Percentiles rank a stretch among this genome's conserved stretches.
These are phyloP conservation scores for Tinospora cordifolia DNA, from an alignment of 164 flowering plant genomes.

Conservation along the genomic window DNA sequence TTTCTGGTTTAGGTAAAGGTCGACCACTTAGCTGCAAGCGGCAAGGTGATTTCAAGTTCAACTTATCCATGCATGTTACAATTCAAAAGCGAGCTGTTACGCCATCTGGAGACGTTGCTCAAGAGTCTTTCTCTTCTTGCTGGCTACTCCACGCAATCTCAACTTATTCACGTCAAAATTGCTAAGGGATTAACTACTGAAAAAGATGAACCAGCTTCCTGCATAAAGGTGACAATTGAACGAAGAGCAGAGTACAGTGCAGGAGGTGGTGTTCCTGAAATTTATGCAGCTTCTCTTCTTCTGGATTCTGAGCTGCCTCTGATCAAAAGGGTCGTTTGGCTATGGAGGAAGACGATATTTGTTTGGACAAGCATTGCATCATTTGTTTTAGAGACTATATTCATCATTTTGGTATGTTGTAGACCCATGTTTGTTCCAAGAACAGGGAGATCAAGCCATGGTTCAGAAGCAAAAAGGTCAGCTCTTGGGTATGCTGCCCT, in stretches of 20 bases:
- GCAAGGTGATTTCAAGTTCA: slow-evolving; percentile 43
- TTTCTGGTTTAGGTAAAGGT: slow-evolving; percentile 48
- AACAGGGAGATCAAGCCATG: slow-evolving; percentile 25
- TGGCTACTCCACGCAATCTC: slow-evolving; percentile 70
- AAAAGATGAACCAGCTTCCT: slow-evolving; percentile 51
- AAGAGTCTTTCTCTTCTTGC: slow-evolving; percentile 57
- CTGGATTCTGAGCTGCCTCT: slow-evolving; percentile 74
- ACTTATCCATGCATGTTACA: slow-evolving; percentile 63
- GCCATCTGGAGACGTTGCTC: slow-evolving; percentile 46
- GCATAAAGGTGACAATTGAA: slow-evolving; percentile 58
- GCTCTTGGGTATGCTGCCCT: slow-evolving; percentile 2
- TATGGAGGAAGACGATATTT: slow-evolving; percentile 63
- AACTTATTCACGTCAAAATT: slow-evolving; percentile 41
- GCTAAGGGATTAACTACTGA: slow-evolving; percentile 36
- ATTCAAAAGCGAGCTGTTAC: slow-evolving; percentile 64
- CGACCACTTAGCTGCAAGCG: slow-evolving; percentile 53
- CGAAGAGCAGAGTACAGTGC: slow-evolving; percentile 66
- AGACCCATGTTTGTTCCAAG: slow-evolving; percentile 54
- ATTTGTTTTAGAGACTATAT: slow-evolving; percentile 44
- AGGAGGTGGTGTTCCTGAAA: slow-evolving; percentile 77
- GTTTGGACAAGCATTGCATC: slow-evolving; percentile 47
- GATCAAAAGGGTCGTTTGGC: slow-evolving; percentile 59
- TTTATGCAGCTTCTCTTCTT: slow-evolving; percentile 50
- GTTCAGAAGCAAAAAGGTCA: slow-evolving; percentile 18
- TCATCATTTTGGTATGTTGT: slow-evolving; percentile 55